Evolutionary conservation across 2,329 filamentous ascomycete genomes (phyloP).

Genomic region (Colletotrichum acutatum): DNA sequence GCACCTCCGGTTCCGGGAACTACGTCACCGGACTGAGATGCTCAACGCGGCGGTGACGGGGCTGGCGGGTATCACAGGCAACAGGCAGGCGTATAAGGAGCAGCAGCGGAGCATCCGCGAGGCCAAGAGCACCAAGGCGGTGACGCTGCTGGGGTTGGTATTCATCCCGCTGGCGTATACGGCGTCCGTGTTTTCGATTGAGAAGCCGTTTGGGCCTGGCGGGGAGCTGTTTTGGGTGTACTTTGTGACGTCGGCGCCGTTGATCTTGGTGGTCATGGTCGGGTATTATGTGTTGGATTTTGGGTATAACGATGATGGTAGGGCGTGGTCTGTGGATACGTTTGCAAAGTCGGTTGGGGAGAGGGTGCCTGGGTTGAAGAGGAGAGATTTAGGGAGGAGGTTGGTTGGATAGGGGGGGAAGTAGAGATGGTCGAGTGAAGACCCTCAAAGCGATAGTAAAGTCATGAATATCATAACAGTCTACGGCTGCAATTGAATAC

Average conservation of each 20-base stretch:
- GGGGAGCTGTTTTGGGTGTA: slow-evolving; percentile 37
- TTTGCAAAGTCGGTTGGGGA: slow-evolving; percentile 21
- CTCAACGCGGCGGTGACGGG: slow-evolving; percentile 40
- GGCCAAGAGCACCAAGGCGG: slow-evolving; percentile 39
- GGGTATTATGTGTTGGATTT: slow-evolving; percentile 39
- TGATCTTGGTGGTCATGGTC: slow-evolving; percentile 36
- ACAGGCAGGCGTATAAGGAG: slow-evolving; percentile 38
- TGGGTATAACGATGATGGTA: slow-evolving; percentile 39
- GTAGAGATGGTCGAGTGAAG: background rate
- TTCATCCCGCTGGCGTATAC: slow-evolving; percentile 40
- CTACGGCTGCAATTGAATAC: background rate
- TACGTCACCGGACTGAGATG: slow-evolving; percentile 38
- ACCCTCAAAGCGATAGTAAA: too few species aligned
- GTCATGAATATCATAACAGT: too few species aligned
- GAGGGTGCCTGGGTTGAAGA: slow-evolving; percentile 5
- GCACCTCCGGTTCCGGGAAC: slow-evolving; percentile 37
- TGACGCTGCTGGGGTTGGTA: slow-evolving; percentile 40
- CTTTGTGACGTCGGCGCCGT: slow-evolving; percentile 36
- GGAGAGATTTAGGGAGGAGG: background rate
- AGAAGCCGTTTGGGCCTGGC: slow-evolving; percentile 37
- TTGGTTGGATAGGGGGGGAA: background rate
- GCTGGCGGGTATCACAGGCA: slow-evolving; percentile 40
- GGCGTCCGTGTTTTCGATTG: slow-evolving; percentile 39
- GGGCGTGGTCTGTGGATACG: slow-evolving; percentile 35
- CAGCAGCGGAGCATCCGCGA: slow-evolving; percentile 41